phyloP scores from a whole-genome alignment of 768 basidiomycete genomes.

The Boletus subcaerulescens region DNA sequence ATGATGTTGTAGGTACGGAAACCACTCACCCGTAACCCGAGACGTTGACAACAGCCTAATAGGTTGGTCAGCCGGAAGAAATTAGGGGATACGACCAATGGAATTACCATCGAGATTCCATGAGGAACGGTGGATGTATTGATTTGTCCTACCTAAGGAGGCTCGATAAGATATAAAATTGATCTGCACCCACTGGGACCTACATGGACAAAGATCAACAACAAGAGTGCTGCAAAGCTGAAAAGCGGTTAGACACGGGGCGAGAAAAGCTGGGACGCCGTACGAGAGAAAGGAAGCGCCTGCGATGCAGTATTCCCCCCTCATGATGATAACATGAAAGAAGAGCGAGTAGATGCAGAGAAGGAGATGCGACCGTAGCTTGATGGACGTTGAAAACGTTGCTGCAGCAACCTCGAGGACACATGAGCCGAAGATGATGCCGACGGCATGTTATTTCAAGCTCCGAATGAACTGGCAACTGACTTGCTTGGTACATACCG shows the following conservation, averaged over 20 bases:
- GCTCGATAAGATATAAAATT: slow-evolving; percentile 21
- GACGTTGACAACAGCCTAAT: slow-evolving; percentile 65
- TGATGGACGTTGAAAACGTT: slow-evolving; percentile 20
- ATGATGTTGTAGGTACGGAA: background rate
- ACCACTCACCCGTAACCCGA: slow-evolving; percentile 63
- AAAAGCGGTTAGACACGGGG: slow-evolving; percentile 11
- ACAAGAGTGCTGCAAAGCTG: slow-evolving; percentile 38
- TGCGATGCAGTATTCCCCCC: slow-evolving; percentile 75
- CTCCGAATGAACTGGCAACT: slow-evolving; percentile 17
- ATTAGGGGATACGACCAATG: slow-evolving; percentile 2
- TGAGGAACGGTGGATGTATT: slow-evolving; percentile 72
- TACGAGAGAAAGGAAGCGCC: slow-evolving; percentile 72
- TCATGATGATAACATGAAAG: slow-evolving; percentile 42
- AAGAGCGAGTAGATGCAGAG: slow-evolving; percentile 16
- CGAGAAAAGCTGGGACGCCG: slow-evolving; percentile 25
- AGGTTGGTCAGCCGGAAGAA: slow-evolving; percentile 14
- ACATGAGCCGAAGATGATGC: slow-evolving; percentile 19
- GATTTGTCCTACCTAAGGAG: slow-evolving; percentile 71
- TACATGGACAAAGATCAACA: slow-evolving; percentile 83
- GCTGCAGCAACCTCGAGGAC: slow-evolving; percentile 23
- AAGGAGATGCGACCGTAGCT: slow-evolving; percentile 12
- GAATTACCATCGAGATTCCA: slow-evolving; percentile 66
- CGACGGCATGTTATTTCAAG: background rate
- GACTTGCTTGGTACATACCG: slow-evolving; percentile 21
- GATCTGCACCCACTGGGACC: slow-evolving; percentile 28